Evolutionary conservation across 2,329 filamentous ascomycete species (phyloP).

Genomic region (Bisporella sp.): DNA sequence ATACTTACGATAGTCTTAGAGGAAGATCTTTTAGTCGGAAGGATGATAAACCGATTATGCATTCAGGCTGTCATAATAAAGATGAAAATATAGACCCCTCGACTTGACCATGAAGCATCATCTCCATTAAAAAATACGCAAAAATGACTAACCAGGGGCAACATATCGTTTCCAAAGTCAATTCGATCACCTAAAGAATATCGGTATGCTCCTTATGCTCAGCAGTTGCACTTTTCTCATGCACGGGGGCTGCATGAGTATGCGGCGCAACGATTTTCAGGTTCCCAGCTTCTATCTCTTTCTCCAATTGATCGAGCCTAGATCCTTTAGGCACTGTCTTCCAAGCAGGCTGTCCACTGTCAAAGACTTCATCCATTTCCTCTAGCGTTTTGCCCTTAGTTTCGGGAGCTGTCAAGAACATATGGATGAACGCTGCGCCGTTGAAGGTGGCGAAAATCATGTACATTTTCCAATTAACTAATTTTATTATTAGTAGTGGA

Average conservation of each 20-base stretch:
- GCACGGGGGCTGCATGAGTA: not conserved
- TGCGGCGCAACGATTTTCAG: constrained; percentile 14
- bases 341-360: constrained; percentile 52
- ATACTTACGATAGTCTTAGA: no score
- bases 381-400: constrained; percentile 70
- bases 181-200: no score
- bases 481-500: not conserved
- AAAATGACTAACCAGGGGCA: no score
- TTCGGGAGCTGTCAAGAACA: constrained; percentile 59
- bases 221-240: no score
- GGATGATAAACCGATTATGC: no score
- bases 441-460: constrained; percentile 73
- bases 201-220: no score
- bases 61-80: no score
- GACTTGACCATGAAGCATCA: no score
- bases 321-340: constrained; percentile 35
- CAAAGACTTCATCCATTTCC: constrained; percentile 70
- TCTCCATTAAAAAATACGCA: no score
- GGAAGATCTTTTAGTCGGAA: no score
- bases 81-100: no score
- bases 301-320: constrained; percentile 39
- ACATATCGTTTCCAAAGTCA: no score
- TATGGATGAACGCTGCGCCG: constrained; percentile 59
- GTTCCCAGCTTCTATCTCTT: constrained; percentile 37
- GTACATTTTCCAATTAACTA: constrained; percentile 54